Percentiles rank a stretch among this genome's conserved stretches.
phyloP scores from a whole-genome alignment of 768 basidiomycete genomes.

The Tulasnella sp. region DNA sequence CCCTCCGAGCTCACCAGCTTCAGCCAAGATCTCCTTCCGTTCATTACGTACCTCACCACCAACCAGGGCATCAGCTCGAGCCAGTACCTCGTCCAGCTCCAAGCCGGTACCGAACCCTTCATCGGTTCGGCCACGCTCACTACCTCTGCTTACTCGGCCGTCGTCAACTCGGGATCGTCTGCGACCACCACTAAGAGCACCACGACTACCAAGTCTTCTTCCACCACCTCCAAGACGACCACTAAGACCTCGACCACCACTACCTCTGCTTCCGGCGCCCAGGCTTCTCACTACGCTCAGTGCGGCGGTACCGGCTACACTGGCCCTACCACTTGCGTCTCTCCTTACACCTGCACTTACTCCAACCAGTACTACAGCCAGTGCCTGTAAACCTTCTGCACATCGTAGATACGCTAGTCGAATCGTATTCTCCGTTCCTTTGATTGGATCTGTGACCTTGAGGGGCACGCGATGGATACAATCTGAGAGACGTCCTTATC shows the following conservation, averaged over 20 bases:
- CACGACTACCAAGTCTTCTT: neutral
- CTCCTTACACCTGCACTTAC: constrained; percentile 2
- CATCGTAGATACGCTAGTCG: neutral
- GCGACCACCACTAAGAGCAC: neutral
- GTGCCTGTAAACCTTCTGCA: neutral
- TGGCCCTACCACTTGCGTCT: neutral
- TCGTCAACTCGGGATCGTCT: neutral
- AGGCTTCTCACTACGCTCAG: neutral
- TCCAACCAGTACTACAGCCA: neutral
- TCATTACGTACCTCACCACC: constrained; percentile 38
- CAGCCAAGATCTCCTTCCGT: constrained; percentile 1
- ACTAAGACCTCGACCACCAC: neutral
- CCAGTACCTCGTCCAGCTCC: constrained; percentile 46
- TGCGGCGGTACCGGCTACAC: neutral
- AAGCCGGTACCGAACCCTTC: constrained; percentile 49
- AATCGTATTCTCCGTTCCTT: neutral
- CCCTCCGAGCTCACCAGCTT: neutral
- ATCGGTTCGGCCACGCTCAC: neutral
- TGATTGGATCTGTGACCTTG: no score
- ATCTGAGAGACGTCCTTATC: no score
- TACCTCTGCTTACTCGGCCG: neutral
- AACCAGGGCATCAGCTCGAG: constrained; percentile 35
- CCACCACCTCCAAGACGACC: neutral
- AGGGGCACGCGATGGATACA: no score
- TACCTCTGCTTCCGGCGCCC: neutral